Evolutionary conservation across 495 filamentous ascomycete species (phyloP), one percentile per base, ranked within the genome.

Genomic region (Penicillium cosmopolitanum): DNA sequence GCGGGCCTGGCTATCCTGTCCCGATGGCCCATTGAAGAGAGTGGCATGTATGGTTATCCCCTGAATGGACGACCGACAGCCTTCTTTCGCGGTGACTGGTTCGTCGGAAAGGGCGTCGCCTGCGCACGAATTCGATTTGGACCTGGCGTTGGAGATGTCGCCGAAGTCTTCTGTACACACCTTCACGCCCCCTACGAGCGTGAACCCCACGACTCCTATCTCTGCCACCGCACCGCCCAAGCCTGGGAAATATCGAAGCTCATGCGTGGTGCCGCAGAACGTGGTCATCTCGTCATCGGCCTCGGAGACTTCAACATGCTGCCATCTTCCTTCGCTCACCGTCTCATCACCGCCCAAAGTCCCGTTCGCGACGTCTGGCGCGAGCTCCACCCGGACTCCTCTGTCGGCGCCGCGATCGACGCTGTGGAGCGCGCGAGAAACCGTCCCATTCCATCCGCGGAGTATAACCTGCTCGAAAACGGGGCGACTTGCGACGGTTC

Each of bases 171-270:
- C 73, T 94, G 90, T 69, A 98, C 95, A 23, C 92, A 96, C 80
- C 82, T 97, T 5, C 95, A 98, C 69, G 89, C 95, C 10, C 92
- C 92, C 3, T 98, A 98, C 70, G 90, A 95, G 68, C 76, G 80
- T 44, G 85, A 91, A 67, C 86, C 84, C 19, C 73, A 92, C 59
- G 92, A 97, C 68, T 92, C 89, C 23, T 97, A 98, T 69, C 67
- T 92, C 21, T 92, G 89, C 70, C 96, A 98, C 65, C 89, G 93
- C 23, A 90, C 88, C 5, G 91, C 95, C 0, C 95, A 98, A 73
- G 89, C 95, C n/a, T 98, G 95, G 95, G 91, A 98, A 74, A 92
- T 98, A 50, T 83, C 93, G 34, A 96, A 96, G 74, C 77, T 97
- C 8, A 89, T 97, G 73, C 87, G 92, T 5, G 90, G 85, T 19